Evolutionary conservation across 768 basidiomycete species (phyloP), one percentile per base, ranked within the genome.

Genomic region (Calvatia gigantea): DNA sequence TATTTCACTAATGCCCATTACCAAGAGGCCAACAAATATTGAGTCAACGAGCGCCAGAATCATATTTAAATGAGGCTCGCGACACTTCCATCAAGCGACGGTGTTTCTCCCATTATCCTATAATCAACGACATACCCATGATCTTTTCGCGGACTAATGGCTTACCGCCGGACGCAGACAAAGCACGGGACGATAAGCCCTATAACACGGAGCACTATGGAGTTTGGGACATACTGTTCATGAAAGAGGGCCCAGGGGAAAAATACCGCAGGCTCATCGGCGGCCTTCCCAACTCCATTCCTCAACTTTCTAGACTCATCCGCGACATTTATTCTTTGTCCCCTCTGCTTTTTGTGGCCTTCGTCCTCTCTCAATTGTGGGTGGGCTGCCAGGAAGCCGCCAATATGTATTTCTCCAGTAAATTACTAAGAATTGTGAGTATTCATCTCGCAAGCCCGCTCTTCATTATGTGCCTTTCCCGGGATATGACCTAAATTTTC

Each of bases 311-410:
- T 12, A 60, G 60, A 8, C 61, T 69, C 14, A 11, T 45, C 7
- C 25, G 27, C 5, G 68, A 69, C 12, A 54, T 69, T 32, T 68
- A 51, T 41, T 33, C 47, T n/a, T 9, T 67, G 3, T 54, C 62
- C 4, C 63, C 58, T 2, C 33, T 27, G 1, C 42, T 67, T 43
- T 57, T 64, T 9, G 27, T 60, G 19, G n/a, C 65, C 8, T 64
- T 62, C 39, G 11, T 59, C 7, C 21, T 65, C 3, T 61, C 60
- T n/a, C 58, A 46, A 29, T 6, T 46, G 14, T 54, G 53, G 53
- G 21, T 7, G 3, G 27, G 53, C 2, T 54, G 32, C 17, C 44
- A 38, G 8, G 44, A 45, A 14, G 53, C 53, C 15, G 15, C 47
- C 17, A 39, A 38, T 14, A 28, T 54, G 44, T 45, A 54, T 35